Evolutionary conservation across 768 basidiomycete genomes (phyloP).

Genomic region (Boletus tomentosulus): DNA sequence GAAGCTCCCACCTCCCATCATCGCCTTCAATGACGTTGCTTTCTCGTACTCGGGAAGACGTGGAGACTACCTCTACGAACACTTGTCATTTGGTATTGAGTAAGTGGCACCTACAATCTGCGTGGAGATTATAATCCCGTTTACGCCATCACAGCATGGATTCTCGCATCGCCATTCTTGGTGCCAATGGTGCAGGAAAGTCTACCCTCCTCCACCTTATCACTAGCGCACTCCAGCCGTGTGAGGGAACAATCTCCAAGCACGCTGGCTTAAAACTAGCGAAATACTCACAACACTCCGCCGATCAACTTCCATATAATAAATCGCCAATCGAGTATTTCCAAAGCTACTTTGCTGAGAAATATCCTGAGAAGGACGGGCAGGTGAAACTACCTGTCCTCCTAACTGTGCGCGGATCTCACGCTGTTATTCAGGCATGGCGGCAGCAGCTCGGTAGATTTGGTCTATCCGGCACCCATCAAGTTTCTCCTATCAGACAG

Average conservation of each 20-base stretch:
- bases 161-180: conserved; percentile 92
- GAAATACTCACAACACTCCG: conserved; percentile 98
- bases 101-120: conserved; percentile 37
- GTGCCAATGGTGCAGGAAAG: conserved; percentile 94
- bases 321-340: conserved; percentile 91
- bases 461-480: conserved; percentile 91
- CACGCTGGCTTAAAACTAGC: conserved; percentile 90
- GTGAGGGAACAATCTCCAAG: conserved; percentile 82
- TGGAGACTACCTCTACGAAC: conserved; percentile 81
- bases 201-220: conserved; percentile 90
- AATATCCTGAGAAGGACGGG: conserved; percentile 91
- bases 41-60: conserved; percentile 93
- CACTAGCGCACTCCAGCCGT: conserved; percentile 74
- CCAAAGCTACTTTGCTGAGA: conserved; percentile 69
- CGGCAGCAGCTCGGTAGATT: conserved; percentile 92
- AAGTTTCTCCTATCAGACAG: conserved; percentile 90
- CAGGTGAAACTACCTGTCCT: conserved; percentile 38
- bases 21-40: conserved; percentile 92
- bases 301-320: conserved; percentile 96
- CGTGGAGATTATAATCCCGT: conserved; percentile 4
- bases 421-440: conserved; percentile 65
- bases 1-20: conserved; percentile 93
- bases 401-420: conserved; percentile 7
- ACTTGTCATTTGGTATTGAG: conserved; percentile 98
- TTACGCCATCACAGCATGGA: conserved; percentile 62